A percentile compares a stretch with the other conserved stretches of the same genome.
Conservation (phyloP, 495 filamentous ascomycete genomes). For the Penicillium macrosclerotiorum region DNA sequence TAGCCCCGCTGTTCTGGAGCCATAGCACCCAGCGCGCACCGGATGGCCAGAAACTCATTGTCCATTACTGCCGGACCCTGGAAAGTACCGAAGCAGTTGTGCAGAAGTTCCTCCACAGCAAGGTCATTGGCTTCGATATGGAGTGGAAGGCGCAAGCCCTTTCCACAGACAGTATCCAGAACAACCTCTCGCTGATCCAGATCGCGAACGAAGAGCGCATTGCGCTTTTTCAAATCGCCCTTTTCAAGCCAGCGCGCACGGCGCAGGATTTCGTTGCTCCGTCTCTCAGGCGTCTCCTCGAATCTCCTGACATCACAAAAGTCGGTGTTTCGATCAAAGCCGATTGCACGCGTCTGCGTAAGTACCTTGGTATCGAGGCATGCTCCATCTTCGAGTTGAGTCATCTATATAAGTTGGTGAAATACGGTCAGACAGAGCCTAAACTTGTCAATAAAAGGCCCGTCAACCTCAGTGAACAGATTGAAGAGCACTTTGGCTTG, state of each 20-base stretch:
- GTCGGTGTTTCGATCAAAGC: constrained; percentile 73
- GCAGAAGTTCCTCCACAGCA: constrained; percentile 64
- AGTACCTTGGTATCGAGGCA: constrained; percentile 61
- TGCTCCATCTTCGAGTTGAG: constrained; percentile 75
- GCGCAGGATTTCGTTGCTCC: constrained; percentile 62
- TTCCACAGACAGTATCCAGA: constrained; percentile 45
- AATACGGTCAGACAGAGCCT: constrained; percentile 51
- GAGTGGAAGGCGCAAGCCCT: constrained; percentile 68
- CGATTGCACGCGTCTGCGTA: constrained; percentile 68
- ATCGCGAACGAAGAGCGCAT: constrained; percentile 77
- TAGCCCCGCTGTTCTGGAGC: constrained; percentile 56
- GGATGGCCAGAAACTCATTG: constrained; percentile 48
- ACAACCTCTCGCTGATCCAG: constrained; percentile 76
- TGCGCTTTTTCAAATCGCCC: constrained; percentile 74
- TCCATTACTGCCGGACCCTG: constrained; percentile 75
- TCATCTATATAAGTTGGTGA: constrained; percentile 73
- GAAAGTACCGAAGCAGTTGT: constrained; percentile 63
- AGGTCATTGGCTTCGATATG: constrained; percentile 78
- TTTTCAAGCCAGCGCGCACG: constrained; percentile 47
- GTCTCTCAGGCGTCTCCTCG: constrained; percentile 65
- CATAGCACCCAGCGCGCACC: constrained; percentile 59
- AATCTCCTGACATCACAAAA: constrained; percentile 68
- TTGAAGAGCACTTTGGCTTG: constrained; percentile 68
- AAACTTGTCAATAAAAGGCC: constrained; percentile 61
- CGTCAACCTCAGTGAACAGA: constrained; percentile 65